These are phyloP conservation scores for Dendrobium huoshanense DNA, from an alignment of 106 monocot genomes.

Conservation along the genomic window DNA sequence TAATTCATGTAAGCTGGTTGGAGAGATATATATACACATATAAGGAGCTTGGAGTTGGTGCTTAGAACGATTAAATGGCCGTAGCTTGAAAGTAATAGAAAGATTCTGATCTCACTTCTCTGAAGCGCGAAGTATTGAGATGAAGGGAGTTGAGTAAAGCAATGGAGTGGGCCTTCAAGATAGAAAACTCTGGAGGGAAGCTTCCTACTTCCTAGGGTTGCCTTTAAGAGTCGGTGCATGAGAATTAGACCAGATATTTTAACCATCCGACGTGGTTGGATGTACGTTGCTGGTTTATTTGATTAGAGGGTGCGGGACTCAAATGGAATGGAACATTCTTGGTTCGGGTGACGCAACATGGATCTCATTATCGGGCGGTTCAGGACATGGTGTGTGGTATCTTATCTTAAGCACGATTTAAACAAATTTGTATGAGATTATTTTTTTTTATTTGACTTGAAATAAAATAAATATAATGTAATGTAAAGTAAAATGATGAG, in stretches of 20 bases:
- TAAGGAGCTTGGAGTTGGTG: not conserved
- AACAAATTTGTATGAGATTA: too few species aligned
- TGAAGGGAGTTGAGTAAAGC: not conserved
- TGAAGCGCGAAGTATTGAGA: not conserved
- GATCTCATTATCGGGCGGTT: too few species aligned
- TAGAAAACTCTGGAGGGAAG: not conserved
- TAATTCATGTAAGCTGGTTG: not conserved
- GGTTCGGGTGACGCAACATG: too few species aligned
- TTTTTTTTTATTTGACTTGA: too few species aligned
- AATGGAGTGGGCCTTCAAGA: not conserved
- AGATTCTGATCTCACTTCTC: not conserved
- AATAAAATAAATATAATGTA: too few species aligned
- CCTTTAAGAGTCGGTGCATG: not conserved
- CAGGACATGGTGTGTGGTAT: too few species aligned
- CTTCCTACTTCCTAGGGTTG: not conserved
- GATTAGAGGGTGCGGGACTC: too few species aligned
- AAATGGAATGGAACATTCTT: too few species aligned
- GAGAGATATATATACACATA: not conserved
- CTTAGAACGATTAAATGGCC: not conserved
- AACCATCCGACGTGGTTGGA: too few species aligned
- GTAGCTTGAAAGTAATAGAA: slow-evolving; percentile 4
- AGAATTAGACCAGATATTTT: not conserved
- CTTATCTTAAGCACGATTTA: too few species aligned
- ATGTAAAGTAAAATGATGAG: too few species aligned
- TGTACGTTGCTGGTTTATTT: too few species aligned